A percentile compares a stretch with the other conserved stretches of the same genome.
phyloP scores from a whole-genome alignment of 2,329 filamentous ascomycete genomes.

The Canariomyces notabilis region DNA sequence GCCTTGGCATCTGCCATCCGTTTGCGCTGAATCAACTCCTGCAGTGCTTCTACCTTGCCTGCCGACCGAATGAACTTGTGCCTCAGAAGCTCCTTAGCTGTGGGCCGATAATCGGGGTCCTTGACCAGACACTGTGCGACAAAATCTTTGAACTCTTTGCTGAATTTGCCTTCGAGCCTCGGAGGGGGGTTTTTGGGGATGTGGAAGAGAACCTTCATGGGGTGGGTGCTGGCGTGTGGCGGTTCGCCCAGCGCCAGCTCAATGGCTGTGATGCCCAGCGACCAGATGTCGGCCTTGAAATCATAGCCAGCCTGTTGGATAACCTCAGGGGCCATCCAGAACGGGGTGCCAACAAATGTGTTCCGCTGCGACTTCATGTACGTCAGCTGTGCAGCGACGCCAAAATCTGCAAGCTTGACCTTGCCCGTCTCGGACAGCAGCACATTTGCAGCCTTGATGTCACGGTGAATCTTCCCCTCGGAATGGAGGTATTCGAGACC shows the following conservation, averaged over 20 bases:
- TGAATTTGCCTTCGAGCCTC: conserved; percentile 77
- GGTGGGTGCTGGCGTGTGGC: conserved; percentile 78
- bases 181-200: conserved; percentile 87
- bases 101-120: conserved; percentile 77
- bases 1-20: conserved; percentile 76
- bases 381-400: conserved; percentile 90
- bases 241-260: conserved; percentile 85
- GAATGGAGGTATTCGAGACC: conserved; percentile 90
- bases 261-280: conserved; percentile 84
- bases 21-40: conserved; percentile 79
- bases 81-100: conserved; percentile 78
- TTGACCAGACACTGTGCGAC: conserved; percentile 86
- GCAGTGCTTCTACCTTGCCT: conserved; percentile 80
- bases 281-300: conserved; percentile 93
- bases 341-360: conserved; percentile 95
- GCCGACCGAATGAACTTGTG: conserved; percentile 85
- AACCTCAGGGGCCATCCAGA: conserved; percentile 95
- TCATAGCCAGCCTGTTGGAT: conserved; percentile 81
- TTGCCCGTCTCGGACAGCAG: conserved; percentile 86
- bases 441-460: conserved; percentile 95
- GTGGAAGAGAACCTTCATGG: conserved; percentile 89
- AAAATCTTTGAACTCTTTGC: conserved; percentile 91
- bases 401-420: conserved; percentile 95
- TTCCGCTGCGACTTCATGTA: conserved; percentile 97
- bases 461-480: conserved; percentile 92